These are phyloP conservation scores for Plantago major DNA, from an alignment of 257 asterid species.

Conservation along the genomic window DNA sequence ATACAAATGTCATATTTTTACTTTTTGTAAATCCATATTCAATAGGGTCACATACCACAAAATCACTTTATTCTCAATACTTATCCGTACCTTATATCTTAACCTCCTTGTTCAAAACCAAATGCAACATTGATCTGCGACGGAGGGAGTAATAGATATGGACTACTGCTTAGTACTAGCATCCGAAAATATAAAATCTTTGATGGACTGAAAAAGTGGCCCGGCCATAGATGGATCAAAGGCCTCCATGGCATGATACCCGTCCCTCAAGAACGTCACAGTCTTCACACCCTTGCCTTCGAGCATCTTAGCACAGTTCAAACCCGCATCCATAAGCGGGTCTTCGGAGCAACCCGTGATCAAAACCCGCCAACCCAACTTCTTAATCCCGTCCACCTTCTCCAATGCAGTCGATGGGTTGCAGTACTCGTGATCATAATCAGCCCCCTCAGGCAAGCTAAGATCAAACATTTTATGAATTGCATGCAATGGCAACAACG, in stretches of 20 bases:
- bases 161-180: not conserved
- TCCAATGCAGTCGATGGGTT: conserved; percentile 16
- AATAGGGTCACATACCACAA: no score
- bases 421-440: conserved; percentile 26
- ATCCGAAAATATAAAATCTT: conserved; percentile 2
- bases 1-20: no score
- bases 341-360: conserved; percentile 19
- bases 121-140: no score
- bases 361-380: conserved; percentile 20
- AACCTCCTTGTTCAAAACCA: no score
- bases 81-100: no score
- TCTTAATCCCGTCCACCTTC: conserved; percentile 8
- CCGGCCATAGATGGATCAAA: conserved; percentile 24
- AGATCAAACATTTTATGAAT: conserved; percentile 25
- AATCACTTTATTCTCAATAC: no score
- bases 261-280: conserved; percentile 25
- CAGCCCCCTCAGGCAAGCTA: conserved; percentile 24
- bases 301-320: conserved; percentile 28
- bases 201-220: conserved; percentile 5
- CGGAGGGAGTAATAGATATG: no score
- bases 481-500: conserved; percentile 21
- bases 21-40: no score
- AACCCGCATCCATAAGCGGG: conserved; percentile 20
- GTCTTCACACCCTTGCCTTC: conserved; percentile 31
- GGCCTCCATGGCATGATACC: conserved; percentile 42